Conservation (phyloP, 257 asterid genomes). For the Capsicum rhomboideum region DNA sequence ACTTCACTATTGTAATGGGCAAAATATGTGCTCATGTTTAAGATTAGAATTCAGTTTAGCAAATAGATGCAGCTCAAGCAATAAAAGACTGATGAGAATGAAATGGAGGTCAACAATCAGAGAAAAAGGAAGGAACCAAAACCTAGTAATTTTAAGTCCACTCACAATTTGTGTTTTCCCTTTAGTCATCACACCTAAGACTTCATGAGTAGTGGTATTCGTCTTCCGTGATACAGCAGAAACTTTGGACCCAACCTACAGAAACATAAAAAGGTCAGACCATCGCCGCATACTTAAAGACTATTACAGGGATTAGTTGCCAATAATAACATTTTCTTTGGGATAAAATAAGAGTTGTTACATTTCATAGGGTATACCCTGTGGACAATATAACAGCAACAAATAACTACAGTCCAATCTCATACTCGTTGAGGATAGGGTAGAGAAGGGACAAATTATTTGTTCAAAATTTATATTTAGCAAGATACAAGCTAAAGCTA, state of each 20-base stretch:
- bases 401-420: neutral
- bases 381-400: neutral
- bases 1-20: neutral
- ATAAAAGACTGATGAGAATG: neutral
- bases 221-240: slow-evolving; percentile 91
- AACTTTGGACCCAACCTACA: slow-evolving; percentile 86
- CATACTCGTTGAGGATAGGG: neutral
- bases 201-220: slow-evolving; percentile 81
- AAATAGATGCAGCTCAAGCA: neutral
- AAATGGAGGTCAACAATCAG: neutral
- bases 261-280: neutral
- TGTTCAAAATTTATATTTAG: neutral
- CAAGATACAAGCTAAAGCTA: neutral
- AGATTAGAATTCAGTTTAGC: neutral
- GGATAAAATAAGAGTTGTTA: neutral
- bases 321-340: neutral
- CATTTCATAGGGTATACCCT: neutral
- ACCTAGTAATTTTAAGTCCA: slow-evolving; percentile 7
- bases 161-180: slow-evolving; percentile 81
- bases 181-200: slow-evolving; percentile 77
- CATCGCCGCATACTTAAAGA: neutral
- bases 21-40: neutral
- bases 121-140: neutral
- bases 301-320: neutral
- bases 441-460: neutral